phyloP scores from a whole-genome alignment of 129 eudicot genomes.

The Kitagawia praeruptora region DNA sequence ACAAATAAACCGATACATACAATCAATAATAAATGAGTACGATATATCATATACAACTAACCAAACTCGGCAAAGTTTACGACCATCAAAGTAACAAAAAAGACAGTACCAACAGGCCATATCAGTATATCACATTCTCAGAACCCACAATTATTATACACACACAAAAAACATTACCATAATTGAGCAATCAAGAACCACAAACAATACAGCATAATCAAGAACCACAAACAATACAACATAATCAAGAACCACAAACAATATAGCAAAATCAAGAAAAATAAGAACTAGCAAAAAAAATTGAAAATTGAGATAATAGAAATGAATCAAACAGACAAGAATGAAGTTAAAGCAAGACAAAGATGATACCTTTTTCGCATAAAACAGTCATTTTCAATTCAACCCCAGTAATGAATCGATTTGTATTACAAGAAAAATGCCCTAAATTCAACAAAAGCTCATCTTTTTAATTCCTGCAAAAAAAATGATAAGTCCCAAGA shows the following conservation, averaged over 20 bases:
- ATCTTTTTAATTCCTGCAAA: not conserved
- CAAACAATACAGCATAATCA: no score
- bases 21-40: not conserved
- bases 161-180: not conserved
- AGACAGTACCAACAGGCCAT: not conserved
- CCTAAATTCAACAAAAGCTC: not conserved
- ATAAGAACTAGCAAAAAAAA: not conserved
- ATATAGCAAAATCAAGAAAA: not conserved
- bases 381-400: constrained; percentile 1
- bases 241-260: not conserved
- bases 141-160: not conserved
- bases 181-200: not conserved
- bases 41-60: not conserved
- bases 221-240: not conserved
- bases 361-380: not conserved
- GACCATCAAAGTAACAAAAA: not conserved
- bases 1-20: not conserved
- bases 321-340: not conserved
- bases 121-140: not conserved
- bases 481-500: not conserved
- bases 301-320: not conserved
- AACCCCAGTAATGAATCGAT: not conserved
- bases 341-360: not conserved
- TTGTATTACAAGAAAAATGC: not conserved
- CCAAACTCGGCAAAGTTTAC: not conserved